Base-by-base conservation (phyloP, 441 rosid species). In the Aquilaria agallochum region DNA sequence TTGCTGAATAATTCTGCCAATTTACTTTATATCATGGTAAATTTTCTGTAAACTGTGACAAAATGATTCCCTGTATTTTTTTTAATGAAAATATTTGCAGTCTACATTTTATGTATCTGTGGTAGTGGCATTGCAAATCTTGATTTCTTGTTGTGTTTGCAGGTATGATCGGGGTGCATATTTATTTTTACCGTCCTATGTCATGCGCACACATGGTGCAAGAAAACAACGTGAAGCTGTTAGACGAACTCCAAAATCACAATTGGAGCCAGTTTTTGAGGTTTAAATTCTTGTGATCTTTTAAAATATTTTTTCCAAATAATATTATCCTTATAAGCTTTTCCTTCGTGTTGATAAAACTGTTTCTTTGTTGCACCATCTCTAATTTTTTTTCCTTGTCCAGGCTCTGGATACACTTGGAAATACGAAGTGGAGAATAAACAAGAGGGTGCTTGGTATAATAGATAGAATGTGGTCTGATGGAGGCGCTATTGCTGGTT, bases 331-430 rank as follows among this genome's bases (percentile, higher is more conserved):
- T 32, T 40, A 10, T 59, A 45, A 10, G 49, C 32, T 60, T 33
- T 58, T 58, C 51, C 63, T 50, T 27, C 60, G 53, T 55, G 55
- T 59, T 60, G 59, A 56, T 60, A 60, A 71, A 50, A 53, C 74
- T 66, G 15, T 65, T 49, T 61, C 58, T 47, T 27, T 49, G 13
- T 66, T 20, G 27, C 42, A 36, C 7, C 42, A 36, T 36, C 42
- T 36, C 42, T 36, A 4, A 36, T 36, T 4, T 36, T 36, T 36
- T 4, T 36, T 8, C 42, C 62, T 68, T 68, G 60, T 64, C 60
- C 86, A 95, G 99, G 99, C 96, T 45, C 76, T 95, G 72, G 84
- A 92, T 84, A 90, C 96, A 2, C 84, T 95, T 36, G 99, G 99
- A 72, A 85, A 78, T 74, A 85, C 97, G 60, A 95, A 90, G 69